phyloP scores from a whole-genome alignment of 177 flowering plant genomes.

The Telopea speciosissima region DNA sequence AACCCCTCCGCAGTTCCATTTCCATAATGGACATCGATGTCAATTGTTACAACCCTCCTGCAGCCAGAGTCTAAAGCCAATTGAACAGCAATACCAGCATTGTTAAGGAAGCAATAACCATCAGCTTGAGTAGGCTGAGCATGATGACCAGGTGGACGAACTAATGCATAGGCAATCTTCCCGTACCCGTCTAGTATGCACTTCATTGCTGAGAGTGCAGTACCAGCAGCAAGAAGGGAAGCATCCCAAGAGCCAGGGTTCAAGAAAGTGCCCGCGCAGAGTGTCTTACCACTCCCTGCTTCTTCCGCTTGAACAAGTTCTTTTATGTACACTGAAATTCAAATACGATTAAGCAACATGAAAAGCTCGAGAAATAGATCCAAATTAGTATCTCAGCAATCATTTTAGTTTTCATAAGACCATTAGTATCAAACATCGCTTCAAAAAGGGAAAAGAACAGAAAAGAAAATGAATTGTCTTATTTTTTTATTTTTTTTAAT shows the following conservation, averaged over 20 bases:
- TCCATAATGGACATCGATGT: constrained; percentile 95
- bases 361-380: neutral
- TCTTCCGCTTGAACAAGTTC: constrained; percentile 65
- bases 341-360: neutral
- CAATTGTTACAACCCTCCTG: constrained; percentile 62
- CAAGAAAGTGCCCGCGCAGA: constrained; percentile 68
- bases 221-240: constrained; percentile 88
- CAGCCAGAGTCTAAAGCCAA: constrained; percentile 63
- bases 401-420: no score
- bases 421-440: no score
- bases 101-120: constrained; percentile 93
- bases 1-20: constrained; percentile 96
- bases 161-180: constrained; percentile 73
- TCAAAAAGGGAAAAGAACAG: no score
- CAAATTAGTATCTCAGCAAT: neutral
- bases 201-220: constrained; percentile 74
- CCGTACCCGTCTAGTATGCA: constrained; percentile 71
- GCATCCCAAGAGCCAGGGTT: constrained; percentile 87
- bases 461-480: no score
- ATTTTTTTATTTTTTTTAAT: no score
- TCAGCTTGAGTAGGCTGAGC: constrained; percentile 93
- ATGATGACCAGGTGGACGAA: constrained; percentile 97
- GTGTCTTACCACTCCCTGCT: constrained; percentile 48
- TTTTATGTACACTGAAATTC: constrained; percentile 53
- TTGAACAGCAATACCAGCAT: constrained; percentile 79